Evolutionary conservation across 352 stramenopile genomes (phyloP), one percentile per base, ranked within the genome.

Genomic region (Globisporangium ultimum): DNA sequence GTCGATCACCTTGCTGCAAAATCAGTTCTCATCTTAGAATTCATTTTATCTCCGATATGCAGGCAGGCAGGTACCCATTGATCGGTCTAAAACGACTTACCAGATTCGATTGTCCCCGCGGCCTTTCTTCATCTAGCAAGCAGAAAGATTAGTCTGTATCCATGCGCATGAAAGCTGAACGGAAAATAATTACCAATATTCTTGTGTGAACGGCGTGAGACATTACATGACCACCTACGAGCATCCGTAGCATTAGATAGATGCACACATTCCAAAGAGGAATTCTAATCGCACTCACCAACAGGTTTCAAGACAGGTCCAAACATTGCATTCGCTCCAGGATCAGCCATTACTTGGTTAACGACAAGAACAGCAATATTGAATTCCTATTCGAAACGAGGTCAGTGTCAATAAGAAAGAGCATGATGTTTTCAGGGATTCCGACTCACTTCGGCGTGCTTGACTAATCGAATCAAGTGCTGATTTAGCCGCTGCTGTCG

Each of bases 161-260:
- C 5, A 36, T 36, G 28, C 3, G 8, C 28, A 10, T 36, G 28
- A 36, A 48, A 60, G 21, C 4, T 62, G 10, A 64, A 38, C 24
- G 1, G 34, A 52, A 34, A 42, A 6, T 12, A 40, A 53, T 40
- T 72, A 97, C 80, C 68, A 88, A 69, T n/a, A 99, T 68, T 18
- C 97, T 87, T 13, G 97, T 99, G 53, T 98, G 98, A 12, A 94
- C 97, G 21, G 97, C 97, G 71, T 99, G 97, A 2, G 97, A 98
- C 61, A 99, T 98, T 55, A 99, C 80, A 53, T 93, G 81, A 6
- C 84, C 87, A 57, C 82, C 77, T 87, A n/a, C n/a, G 52, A 15
- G 48, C 48, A 52, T 52, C 42, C 17, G 32, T 36, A 15, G 24
- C 28, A 36, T 36, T 0, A 36, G 5, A 36, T 10, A 36, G 28